phyloP scores from a whole-genome alignment of 148 eudicot genomes.

The Fagopyrum esculentum region DNA sequence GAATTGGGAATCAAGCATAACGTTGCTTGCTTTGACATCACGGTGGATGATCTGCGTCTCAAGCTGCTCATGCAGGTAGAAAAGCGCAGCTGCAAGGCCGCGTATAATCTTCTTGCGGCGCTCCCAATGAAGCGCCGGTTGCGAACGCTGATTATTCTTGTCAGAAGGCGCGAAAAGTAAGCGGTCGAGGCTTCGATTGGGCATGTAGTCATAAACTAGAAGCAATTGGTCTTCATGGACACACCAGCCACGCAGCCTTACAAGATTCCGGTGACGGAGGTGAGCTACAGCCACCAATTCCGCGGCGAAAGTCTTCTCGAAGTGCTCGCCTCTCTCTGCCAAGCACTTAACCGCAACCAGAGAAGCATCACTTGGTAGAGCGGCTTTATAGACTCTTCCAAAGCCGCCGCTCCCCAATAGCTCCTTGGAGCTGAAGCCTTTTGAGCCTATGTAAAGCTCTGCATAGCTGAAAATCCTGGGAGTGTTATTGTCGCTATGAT shows the following conservation, averaged over 20 bases:
- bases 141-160: constrained; percentile 15
- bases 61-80: constrained; percentile 84
- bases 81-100: constrained; percentile 73
- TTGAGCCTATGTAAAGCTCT: constrained; percentile 80
- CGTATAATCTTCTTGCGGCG: constrained; percentile 38
- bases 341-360: constrained; percentile 85
- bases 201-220: constrained; percentile 95
- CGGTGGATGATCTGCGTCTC: constrained; percentile 94
- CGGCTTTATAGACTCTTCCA: constrained; percentile 65
- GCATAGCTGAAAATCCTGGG: constrained; percentile 81
- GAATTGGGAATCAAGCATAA: constrained; percentile 80
- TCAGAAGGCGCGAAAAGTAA: constrained; percentile 35
- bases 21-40: constrained; percentile 92
- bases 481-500: constrained; percentile 30
- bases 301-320: constrained; percentile 82
- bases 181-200: constrained; percentile 80
- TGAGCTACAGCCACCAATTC: constrained; percentile 94
- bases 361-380: constrained; percentile 70
- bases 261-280: constrained; percentile 89
- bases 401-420: constrained; percentile 91
- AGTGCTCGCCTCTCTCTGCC: constrained; percentile 50
- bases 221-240: constrained; percentile 61
- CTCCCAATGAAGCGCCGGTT: constrained; percentile 40
- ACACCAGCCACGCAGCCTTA: constrained; percentile 91
- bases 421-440: constrained; percentile 53